These are phyloP conservation scores for Yamadazyma scolyti DNA, from an alignment of 805 yeast genomes.

Conservation along the genomic window DNA sequence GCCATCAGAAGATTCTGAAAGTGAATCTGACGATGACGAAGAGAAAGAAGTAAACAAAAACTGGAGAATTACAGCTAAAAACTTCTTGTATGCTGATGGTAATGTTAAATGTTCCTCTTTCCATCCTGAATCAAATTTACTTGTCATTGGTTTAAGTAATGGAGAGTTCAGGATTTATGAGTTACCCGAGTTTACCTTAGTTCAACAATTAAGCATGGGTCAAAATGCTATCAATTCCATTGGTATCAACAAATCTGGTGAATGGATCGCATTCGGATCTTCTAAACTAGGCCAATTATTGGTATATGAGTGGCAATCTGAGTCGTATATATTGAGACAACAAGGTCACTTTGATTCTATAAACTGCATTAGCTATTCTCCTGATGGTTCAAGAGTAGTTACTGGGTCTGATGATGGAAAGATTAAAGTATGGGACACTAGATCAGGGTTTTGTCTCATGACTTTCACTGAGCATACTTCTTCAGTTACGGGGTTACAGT, in stretches of 20 bases:
- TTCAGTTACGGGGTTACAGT: constrained; percentile 81
- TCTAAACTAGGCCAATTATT: constrained; percentile 85
- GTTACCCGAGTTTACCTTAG: constrained; percentile 69
- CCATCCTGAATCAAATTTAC: constrained; percentile 64
- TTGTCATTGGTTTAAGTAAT: constrained; percentile 84
- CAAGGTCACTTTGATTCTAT: constrained; percentile 96
- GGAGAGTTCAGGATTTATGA: constrained; percentile 94
- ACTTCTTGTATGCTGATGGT: constrained; percentile 70
- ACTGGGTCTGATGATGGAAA: constrained; percentile 97
- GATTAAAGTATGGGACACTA: constrained; percentile 93
- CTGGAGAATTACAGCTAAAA: constrained; percentile 82
- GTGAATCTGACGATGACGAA: constrained; percentile 35
- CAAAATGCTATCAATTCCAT: constrained; percentile 85
- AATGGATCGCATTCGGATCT: constrained; percentile 97
- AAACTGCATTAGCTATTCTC: constrained; percentile 81
- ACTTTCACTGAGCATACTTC: constrained; percentile 91
- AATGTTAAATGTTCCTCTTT: constrained; percentile 79
- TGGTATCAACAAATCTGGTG: constrained; percentile 77
- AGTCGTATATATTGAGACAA: constrained; percentile 89
- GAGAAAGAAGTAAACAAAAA: constrained; percentile 41
- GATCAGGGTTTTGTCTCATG: constrained; percentile 86
- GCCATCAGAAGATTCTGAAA: constrained; percentile 45
- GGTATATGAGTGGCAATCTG: constrained; percentile 99
- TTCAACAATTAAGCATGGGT: constrained; percentile 90
- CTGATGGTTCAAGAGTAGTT: constrained; percentile 88